phyloP scores from a whole-genome alignment of 2,329 filamentous ascomycete species.

The Fusarium pseudoanthophilum region DNA sequence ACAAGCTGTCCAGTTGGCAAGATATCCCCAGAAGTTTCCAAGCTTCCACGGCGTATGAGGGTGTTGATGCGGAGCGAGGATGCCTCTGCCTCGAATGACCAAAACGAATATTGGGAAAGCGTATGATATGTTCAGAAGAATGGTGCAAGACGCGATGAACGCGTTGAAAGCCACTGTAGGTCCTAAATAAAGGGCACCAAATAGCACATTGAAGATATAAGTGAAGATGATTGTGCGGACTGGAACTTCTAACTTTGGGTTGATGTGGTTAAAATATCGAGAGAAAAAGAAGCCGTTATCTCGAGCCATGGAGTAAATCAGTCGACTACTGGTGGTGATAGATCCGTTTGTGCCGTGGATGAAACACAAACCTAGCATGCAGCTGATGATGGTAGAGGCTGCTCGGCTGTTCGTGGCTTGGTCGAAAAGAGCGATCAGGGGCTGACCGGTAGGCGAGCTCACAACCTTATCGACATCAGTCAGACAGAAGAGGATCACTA shows the following conservation, averaged over 20 bases:
- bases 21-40: background rate
- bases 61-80: background rate
- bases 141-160: background rate
- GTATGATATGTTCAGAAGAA: background rate
- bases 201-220: background rate
- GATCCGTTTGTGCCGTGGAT: background rate
- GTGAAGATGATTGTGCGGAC: background rate
- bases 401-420: background rate
- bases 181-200: background rate
- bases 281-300: background rate
- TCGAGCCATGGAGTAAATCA: background rate
- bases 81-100: background rate
- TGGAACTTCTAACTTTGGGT: background rate
- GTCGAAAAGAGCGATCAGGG: background rate
- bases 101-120: background rate
- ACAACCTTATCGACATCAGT: background rate
- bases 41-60: background rate
- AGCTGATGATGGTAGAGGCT: background rate
- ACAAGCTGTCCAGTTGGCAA: background rate
- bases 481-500: background rate
- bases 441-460: background rate
- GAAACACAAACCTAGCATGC: background rate
- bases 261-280: background rate
- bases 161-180: background rate
- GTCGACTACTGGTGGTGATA: background rate